Evolutionary conservation across 2,329 filamentous ascomycete species (phyloP).

Genomic region (Xylaria sp.): DNA sequence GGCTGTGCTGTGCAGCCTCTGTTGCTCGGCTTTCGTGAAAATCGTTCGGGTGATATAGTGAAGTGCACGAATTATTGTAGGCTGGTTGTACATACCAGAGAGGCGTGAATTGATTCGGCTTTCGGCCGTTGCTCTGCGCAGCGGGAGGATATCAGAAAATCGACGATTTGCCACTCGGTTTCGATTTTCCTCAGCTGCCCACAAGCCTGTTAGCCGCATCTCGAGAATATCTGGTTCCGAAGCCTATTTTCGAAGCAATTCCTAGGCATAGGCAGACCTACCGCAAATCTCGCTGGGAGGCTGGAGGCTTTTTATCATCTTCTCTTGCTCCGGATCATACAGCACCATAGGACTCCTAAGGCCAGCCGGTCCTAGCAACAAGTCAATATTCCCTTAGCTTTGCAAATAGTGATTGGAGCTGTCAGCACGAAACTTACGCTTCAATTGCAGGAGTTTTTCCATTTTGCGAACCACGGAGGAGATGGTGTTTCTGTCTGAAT

Average conservation of each 20-base stretch:
- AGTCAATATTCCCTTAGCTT: neutral
- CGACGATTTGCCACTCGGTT: slow-evolving; percentile 9
- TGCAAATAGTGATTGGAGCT: neutral
- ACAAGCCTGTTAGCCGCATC: neutral
- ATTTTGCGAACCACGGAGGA: neutral
- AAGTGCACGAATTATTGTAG: neutral
- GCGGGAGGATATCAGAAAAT: slow-evolving; percentile 17
- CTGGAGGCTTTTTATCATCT: slow-evolving; percentile 4
- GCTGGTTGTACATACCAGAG: slow-evolving; percentile 20
- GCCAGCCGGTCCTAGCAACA: neutral
- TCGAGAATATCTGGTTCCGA: neutral
- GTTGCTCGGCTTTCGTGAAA: neutral
- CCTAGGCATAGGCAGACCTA: slow-evolving; percentile 6
- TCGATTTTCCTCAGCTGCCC: slow-evolving; percentile 27
- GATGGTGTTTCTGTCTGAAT: neutral
- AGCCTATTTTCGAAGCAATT: neutral
- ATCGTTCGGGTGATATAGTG: neutral
- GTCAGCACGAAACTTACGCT: slow-evolving; percentile 1
- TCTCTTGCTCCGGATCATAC: slow-evolving; percentile 8
- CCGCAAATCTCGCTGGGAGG: slow-evolving; percentile 26
- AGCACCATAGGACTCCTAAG: neutral
- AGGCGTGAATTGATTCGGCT: neutral
- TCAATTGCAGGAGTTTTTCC: slow-evolving; percentile 2
- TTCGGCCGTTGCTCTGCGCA: neutral
- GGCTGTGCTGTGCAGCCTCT: neutral